A percentile compares a stretch with the other conserved stretches of the same genome.
phyloP scores from a whole-genome alignment of 2,329 filamentous ascomycete genomes.

The Septoria linicola region DNA sequence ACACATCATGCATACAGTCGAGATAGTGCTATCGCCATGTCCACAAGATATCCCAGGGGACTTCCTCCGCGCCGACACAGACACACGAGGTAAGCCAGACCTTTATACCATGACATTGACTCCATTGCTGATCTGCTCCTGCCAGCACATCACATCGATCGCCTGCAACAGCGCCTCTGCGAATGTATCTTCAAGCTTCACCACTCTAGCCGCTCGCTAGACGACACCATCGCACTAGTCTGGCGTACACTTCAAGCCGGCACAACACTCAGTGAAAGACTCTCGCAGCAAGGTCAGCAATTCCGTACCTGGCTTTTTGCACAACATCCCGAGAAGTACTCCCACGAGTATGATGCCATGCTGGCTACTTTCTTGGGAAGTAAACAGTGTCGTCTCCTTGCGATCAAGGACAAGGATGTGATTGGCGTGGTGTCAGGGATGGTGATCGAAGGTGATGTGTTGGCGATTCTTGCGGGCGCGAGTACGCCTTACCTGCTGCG shows the following conservation, averaged over 20 bases:
- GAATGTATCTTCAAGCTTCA: constrained; percentile 5
- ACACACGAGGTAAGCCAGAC: constrained; percentile 3
- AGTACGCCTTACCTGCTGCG: constrained; percentile 1
- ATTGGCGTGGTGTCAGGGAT: neutral
- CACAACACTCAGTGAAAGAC: constrained; percentile 1
- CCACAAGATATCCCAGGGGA: no score
- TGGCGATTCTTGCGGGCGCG: neutral
- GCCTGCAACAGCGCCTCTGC: constrained; percentile 1
- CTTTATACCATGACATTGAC: no score
- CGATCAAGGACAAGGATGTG: neutral
- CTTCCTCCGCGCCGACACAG: no score
- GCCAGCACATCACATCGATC: neutral
- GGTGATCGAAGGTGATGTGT: neutral
- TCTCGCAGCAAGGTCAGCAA: neutral
- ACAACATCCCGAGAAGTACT: neutral
- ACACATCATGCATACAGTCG: no score
- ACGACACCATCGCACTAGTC: neutral
- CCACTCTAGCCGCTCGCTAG: neutral
- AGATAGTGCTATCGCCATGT: no score
- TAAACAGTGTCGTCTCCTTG: neutral
- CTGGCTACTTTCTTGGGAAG: neutral
- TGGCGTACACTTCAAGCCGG: neutral
- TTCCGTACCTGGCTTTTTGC: neutral
- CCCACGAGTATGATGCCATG: neutral
- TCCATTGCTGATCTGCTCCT: no score